Evolutionary conservation across 2,329 filamentous ascomycete genomes (phyloP).

Genomic region (Zymoseptoria crescenta): DNA sequence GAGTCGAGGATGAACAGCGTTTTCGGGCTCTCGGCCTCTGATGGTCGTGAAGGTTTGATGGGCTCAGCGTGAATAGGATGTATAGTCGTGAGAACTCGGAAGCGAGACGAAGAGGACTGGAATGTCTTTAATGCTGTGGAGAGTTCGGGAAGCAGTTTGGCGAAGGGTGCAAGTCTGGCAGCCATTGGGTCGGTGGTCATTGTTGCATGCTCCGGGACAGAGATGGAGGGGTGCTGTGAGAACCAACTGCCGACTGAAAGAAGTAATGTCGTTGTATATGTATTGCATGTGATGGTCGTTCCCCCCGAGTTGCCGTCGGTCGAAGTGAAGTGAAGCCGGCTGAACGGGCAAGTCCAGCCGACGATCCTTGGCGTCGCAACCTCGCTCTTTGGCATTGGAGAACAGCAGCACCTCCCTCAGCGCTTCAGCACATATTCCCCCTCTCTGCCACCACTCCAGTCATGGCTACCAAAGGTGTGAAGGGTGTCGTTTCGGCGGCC

Average conservation of each 20-base stretch:
- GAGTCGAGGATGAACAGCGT: constrained; percentile 58
- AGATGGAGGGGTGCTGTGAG: too few species aligned
- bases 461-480: constrained; percentile 16
- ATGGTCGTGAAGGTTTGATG: constrained; percentile 11
- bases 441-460: neutral
- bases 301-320: neutral
- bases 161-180: constrained; percentile 8
- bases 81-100: constrained; percentile 31
- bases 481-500: constrained; percentile 12
- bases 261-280: neutral
- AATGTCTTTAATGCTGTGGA: constrained; percentile 37
- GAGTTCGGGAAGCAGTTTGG: constrained; percentile 24
- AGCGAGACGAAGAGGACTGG: constrained; percentile 31
- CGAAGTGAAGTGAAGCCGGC: neutral
- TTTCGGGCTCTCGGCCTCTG: constrained; percentile 20
- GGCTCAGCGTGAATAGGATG: constrained; percentile 11
- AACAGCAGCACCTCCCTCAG: neutral
- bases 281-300: neutral
- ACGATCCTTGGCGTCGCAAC: neutral
- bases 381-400: neutral
- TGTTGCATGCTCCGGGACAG: neutral
- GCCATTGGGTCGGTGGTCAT: constrained; percentile 4
- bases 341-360: neutral
- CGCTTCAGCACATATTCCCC: neutral
- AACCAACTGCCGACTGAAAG: too few species aligned